Conservation (phyloP, 2,329 filamentous ascomycete genomes). For the Aspergillus sojae region DNA sequence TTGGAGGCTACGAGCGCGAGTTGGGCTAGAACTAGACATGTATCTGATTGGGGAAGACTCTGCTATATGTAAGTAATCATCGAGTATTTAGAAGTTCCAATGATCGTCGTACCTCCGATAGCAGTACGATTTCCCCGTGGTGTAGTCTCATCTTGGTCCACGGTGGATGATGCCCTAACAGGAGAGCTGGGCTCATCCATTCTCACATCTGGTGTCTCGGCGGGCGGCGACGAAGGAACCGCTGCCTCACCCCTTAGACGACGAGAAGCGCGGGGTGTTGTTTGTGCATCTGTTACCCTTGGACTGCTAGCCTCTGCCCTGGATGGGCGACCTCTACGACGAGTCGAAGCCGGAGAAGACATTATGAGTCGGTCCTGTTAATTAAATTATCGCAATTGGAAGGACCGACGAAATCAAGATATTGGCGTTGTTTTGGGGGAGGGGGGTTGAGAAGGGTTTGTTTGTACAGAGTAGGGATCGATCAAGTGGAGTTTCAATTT, state of each 20-base stretch:
- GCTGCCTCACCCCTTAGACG: conserved; percentile 42
- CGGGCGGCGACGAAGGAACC: conserved; percentile 71
- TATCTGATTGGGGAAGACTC: conserved; percentile 94
- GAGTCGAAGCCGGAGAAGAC: conserved; percentile 47
- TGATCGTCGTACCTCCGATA: conserved; percentile 40
- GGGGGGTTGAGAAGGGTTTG: conserved; percentile 5
- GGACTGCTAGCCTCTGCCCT: conserved; percentile 39
- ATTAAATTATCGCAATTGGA: conserved; percentile 4
- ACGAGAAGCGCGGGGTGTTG: conserved; percentile 51
- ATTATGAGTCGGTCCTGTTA: conserved; percentile 30
- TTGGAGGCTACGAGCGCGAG: conserved; percentile 57
- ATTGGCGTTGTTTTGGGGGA: background rate
- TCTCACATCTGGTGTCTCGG: conserved; percentile 42
- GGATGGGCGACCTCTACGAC: conserved; percentile 44
- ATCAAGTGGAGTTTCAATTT: conserved; percentile 17
- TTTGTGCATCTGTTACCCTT: conserved; percentile 19
- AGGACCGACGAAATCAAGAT: conserved; percentile 9
- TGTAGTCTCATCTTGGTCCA: conserved; percentile 46
- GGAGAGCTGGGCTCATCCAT: conserved; percentile 54
- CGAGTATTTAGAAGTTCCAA: background rate
- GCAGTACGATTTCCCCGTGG: conserved; percentile 41
- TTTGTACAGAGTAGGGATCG: background rate
- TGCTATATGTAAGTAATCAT: conserved; percentile 40
- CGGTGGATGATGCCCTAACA: conserved; percentile 41
- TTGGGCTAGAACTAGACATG: conserved; percentile 84